A percentile compares a stretch with the other conserved stretches of the same genome.
phyloP scores from a whole-genome alignment of 202 grass and related monocot species.

The Panicum hallii region DNA sequence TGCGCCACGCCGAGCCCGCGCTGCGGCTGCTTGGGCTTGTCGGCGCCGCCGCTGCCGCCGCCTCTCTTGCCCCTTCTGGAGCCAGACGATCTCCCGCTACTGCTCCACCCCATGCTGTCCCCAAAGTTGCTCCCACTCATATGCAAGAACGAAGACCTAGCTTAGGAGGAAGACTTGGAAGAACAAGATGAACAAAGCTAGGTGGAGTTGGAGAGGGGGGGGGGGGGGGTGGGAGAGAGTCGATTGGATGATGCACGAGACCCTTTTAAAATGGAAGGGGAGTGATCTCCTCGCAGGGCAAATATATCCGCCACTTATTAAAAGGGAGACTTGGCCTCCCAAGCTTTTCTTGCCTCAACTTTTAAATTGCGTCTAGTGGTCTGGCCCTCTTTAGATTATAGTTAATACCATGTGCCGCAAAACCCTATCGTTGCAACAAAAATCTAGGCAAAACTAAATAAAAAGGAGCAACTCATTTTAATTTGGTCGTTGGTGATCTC shows the following conservation, averaged over 20 bases:
- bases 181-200: conserved; percentile 51
- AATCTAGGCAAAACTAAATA: conserved; percentile 29
- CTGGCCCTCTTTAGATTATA: conserved; percentile 49
- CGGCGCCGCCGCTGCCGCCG: conserved; percentile 39
- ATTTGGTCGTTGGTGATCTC: conserved; percentile 45
- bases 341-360: conserved; percentile 56
- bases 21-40: conserved; percentile 85
- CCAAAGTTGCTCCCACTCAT: conserved; percentile 81
- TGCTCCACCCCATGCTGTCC: conserved; percentile 62
- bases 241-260: conserved; percentile 45
- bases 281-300: conserved; percentile 61
- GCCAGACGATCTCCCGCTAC: conserved; percentile 50
- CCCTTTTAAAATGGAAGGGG: conserved; percentile 72
- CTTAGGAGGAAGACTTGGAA: conserved; percentile 47
- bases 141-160: conserved; percentile 38
- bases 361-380: conserved; percentile 49
- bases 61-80: conserved; percentile 71
- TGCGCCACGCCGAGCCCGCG: conserved; percentile 86
- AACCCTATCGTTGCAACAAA: conserved; percentile 48
- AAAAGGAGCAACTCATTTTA: conserved; percentile 31
- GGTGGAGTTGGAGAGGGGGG: neutral
- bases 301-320: conserved; percentile 60
- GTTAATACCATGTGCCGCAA: conserved; percentile 57
- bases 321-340: conserved; percentile 54
- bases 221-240: neutral